Evolutionary conservation across 495 filamentous ascomycete genomes (phyloP).

Genomic region (Jackrogersella minutella): DNA sequence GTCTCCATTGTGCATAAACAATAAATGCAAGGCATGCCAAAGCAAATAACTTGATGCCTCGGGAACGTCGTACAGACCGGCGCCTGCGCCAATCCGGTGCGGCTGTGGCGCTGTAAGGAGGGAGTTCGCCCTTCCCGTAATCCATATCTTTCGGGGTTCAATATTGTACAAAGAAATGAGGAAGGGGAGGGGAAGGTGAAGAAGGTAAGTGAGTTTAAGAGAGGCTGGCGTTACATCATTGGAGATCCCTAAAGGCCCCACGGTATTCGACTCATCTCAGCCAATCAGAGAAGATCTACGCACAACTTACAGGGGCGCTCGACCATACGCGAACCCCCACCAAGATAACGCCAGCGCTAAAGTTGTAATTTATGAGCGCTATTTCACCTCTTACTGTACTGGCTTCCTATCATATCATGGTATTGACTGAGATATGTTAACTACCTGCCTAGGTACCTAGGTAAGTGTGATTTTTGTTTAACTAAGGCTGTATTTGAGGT

Average conservation of each 20-base stretch:
- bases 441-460: no score
- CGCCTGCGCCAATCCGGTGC: conserved; percentile 35
- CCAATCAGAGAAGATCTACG: conserved; percentile 30
- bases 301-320: background rate
- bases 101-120: conserved; percentile 44
- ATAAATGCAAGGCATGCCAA: conserved; percentile 54
- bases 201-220: background rate
- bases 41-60: conserved; percentile 45
- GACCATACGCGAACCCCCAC: conserved; percentile 25
- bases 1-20: conserved; percentile 58
- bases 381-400: background rate
- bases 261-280: background rate
- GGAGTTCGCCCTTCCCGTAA: conserved; percentile 39
- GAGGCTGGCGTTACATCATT: conserved; percentile 30
- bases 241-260: conserved; percentile 9
- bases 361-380: background rate
- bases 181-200: background rate
- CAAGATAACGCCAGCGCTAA: conserved; percentile 31
- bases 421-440: no score
- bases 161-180: conserved; percentile 1
- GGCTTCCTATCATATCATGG: no score
- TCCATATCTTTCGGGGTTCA: conserved; percentile 16
- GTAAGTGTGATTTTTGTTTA: no score
- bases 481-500: no score
- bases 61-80: conserved; percentile 44